These are phyloP conservation scores for Paramecium tetraurelia DNA, from an alignment of 73 alveolate genomes.

Conservation along the genomic window DNA sequence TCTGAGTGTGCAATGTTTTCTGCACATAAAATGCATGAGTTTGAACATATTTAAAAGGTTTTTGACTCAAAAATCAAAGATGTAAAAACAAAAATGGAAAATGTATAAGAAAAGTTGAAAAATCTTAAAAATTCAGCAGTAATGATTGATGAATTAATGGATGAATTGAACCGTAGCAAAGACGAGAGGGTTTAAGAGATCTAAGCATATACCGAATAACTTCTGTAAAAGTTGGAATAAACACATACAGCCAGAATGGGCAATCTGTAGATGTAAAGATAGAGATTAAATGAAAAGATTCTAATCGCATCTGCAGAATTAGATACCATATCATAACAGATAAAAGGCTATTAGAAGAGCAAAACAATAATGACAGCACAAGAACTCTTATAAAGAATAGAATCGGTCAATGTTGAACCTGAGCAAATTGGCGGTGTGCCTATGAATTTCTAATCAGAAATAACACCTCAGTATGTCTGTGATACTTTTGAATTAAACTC, in stretches of 20 bases:
- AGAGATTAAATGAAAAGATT: conserved; percentile 60
- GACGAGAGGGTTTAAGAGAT: conserved; percentile 88
- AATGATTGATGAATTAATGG: neutral
- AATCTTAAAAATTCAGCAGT: neutral
- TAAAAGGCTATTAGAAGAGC: conserved; percentile 59
- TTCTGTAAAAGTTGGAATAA: conserved; percentile 72
- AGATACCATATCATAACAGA: neutral
- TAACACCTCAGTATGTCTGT: conserved; percentile 87
- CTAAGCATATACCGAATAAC: conserved; percentile 74
- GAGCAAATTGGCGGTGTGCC: conserved; percentile 64
- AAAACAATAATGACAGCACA: conserved; percentile 72
- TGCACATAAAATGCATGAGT: conserved; percentile 90
- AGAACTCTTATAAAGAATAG: conserved; percentile 62
- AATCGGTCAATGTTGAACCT: conserved; percentile 62
- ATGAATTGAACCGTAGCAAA: conserved; percentile 74
- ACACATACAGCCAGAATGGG: conserved; percentile 68
- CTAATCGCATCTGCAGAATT: conserved; percentile 30
- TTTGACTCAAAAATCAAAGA: conserved; percentile 75
- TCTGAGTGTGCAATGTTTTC: conserved; percentile 97
- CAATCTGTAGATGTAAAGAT: conserved; percentile 46
- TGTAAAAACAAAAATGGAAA: conserved; percentile 75
- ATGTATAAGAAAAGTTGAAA: conserved; percentile 44
- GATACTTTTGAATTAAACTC: conserved; percentile 76
- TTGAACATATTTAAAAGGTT: conserved; percentile 84
- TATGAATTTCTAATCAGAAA: conserved; percentile 74